Percentiles rank a stretch among this genome's conserved stretches.
These are phyloP conservation scores for Stagonosporopsis chrysanthemi DNA, from an alignment of 2,329 filamentous ascomycete species.

Conservation along the genomic window DNA sequence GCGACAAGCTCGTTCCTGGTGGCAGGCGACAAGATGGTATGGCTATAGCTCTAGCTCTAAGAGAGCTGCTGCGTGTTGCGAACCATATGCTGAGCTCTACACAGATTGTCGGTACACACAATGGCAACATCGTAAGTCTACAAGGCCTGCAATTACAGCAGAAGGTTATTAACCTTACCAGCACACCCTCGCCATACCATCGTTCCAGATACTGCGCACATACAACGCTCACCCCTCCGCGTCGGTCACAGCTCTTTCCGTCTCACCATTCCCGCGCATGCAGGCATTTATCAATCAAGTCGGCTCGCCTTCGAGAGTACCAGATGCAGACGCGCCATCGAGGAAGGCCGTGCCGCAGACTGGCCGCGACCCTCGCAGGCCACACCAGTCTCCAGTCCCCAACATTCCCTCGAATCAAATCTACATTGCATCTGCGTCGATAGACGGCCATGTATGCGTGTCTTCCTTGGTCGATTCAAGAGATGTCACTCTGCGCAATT, in stretches of 20 bases:
- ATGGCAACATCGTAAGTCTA: constrained; percentile 87
- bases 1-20: constrained; percentile 90
- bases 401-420: constrained; percentile 88
- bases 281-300: constrained; percentile 47
- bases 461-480: constrained; percentile 85
- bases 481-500: constrained; percentile 91
- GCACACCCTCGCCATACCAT: constrained; percentile 86
- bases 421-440: constrained; percentile 89
- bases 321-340: constrained; percentile 52
- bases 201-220: constrained; percentile 79
- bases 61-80: constrained; percentile 64
- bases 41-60: constrained; percentile 31
- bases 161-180: constrained; percentile 47
- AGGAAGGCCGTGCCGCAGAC: constrained; percentile 38
- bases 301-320: constrained; percentile 21
- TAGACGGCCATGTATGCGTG: constrained; percentile 94
- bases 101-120: constrained; percentile 91
- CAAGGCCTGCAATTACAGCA: background rate
- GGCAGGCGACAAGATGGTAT: constrained; percentile 95
- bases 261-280: constrained; percentile 80
- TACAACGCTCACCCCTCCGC: constrained; percentile 89
- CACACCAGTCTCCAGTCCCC: constrained; percentile 68
- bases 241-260: constrained; percentile 86
- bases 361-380: constrained; percentile 55
- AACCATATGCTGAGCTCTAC: constrained; percentile 57